Conservation (phyloP, 805 yeast genomes). For the Ogataea nakhonphanomensis region DNA sequence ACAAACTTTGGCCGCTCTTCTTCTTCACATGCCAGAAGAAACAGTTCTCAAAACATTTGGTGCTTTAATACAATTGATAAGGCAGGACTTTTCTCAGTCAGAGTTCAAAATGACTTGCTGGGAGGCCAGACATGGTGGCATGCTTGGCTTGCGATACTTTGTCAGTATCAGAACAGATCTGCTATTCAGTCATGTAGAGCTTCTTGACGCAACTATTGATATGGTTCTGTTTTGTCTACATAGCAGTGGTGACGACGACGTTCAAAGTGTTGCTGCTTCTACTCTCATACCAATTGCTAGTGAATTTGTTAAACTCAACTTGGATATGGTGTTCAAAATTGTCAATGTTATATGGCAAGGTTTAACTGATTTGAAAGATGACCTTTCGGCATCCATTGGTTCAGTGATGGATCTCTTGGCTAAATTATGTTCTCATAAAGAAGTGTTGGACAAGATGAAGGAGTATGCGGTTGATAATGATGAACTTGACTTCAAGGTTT, state of each 20-base stretch:
- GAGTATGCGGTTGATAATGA: slow-evolving; percentile 50
- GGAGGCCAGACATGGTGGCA: slow-evolving; percentile 99
- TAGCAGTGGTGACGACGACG: slow-evolving; percentile 89
- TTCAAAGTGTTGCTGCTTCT: slow-evolving; percentile 94
- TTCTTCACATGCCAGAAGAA: slow-evolving; percentile 65
- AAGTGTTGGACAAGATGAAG: slow-evolving; percentile 71
- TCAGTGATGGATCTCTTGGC: slow-evolving; percentile 93
- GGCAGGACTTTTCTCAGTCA: slow-evolving; percentile 50
- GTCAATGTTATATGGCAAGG: slow-evolving; percentile 86
- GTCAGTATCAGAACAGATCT: slow-evolving; percentile 86
- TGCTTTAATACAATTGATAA: slow-evolving; percentile 63
- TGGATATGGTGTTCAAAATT: slow-evolving; percentile 45
- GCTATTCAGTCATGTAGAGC: slow-evolving; percentile 52
- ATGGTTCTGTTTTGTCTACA: slow-evolving; percentile 84
- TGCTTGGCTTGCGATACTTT: slow-evolving; percentile 87
- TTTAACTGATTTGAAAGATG: slow-evolving; percentile 80
- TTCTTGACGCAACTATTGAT: slow-evolving; percentile 67
- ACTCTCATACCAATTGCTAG: slow-evolving; percentile 85
- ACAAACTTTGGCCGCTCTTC: slow-evolving; percentile 85
- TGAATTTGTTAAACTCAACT: slow-evolving; percentile 71
- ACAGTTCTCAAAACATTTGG: slow-evolving; percentile 60
- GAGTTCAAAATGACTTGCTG: slow-evolving; percentile 60
- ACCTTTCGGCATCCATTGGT: slow-evolving; percentile 90
- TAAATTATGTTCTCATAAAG: slow-evolving; percentile 75
- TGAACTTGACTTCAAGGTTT: slow-evolving; percentile 58